These are phyloP conservation scores for Lyophyllum atratum DNA, from an alignment of 768 basidiomycete species.

Conservation along the genomic window DNA sequence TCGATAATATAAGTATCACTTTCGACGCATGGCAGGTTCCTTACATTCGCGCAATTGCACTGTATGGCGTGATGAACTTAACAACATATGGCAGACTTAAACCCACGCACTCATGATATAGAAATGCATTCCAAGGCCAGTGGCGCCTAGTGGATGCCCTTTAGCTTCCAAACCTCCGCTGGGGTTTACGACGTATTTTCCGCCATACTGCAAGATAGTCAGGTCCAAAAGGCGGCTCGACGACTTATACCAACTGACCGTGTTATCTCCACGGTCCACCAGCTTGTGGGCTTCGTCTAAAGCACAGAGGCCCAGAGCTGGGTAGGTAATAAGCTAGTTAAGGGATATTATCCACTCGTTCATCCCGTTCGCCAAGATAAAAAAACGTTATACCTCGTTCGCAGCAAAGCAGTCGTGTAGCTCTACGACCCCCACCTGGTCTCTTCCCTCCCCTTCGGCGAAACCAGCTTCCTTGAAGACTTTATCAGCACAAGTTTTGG, in stretches of 20 bases:
- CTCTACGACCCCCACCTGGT: slow-evolving; percentile 83
- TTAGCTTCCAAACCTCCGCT: slow-evolving; percentile 89
- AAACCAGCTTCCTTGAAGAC: slow-evolving; percentile 77
- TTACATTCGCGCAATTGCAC: slow-evolving; percentile 78
- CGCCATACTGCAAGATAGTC: slow-evolving; percentile 59
- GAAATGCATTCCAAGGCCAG: slow-evolving; percentile 85
- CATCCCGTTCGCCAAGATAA: background rate
- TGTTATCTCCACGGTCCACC: slow-evolving; percentile 78
- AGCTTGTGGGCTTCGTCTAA: slow-evolving; percentile 70
- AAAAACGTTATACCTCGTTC: slow-evolving; percentile 56
- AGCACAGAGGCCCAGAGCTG: slow-evolving; percentile 74
- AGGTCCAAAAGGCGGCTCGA: background rate
- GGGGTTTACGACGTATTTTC: slow-evolving; percentile 84
- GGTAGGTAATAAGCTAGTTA: slow-evolving; percentile 73
- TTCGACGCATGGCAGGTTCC: slow-evolving; percentile 8
- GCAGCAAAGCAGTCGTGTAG: slow-evolving; percentile 86
- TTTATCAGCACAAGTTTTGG: slow-evolving; percentile 64
- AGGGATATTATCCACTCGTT: background rate
- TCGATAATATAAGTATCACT: background rate
- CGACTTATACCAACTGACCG: slow-evolving; percentile 45
- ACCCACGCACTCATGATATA: slow-evolving; percentile 69
- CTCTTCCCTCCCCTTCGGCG: slow-evolving; percentile 57
- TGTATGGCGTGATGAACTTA: slow-evolving; percentile 23
- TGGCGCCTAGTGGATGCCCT: slow-evolving; percentile 84
- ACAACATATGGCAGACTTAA: background rate